Conservation (phyloP, 371 early-diverging fungal species). For the Syncephalis plumigaleata region DNA sequence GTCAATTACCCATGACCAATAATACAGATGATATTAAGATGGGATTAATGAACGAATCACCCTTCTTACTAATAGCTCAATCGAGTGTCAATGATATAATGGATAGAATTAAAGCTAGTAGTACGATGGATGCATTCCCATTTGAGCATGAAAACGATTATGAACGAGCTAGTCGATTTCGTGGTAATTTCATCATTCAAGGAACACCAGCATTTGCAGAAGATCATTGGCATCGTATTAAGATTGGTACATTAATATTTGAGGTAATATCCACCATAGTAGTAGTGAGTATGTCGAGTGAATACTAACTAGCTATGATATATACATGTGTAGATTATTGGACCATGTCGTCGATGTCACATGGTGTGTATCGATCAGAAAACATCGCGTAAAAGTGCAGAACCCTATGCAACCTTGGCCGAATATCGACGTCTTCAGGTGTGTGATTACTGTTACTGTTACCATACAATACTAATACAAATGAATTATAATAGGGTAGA, state of each 20-base stretch:
- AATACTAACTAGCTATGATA: not conserved
- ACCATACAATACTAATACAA: not conserved
- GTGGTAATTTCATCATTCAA: constrained; percentile 35
- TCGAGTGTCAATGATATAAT: constrained; percentile 27
- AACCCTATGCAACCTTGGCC: constrained; percentile 30
- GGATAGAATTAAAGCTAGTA: constrained; percentile 17
- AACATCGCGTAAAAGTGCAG: constrained; percentile 24
- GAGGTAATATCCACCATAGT: constrained; percentile 11
- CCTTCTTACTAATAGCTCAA: constrained; percentile 33
- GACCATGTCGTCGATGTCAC: constrained; percentile 41
- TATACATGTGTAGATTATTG: constrained; percentile 14
- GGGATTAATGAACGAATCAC: constrained; percentile 41
- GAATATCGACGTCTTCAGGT: constrained; percentile 11
- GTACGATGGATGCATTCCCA: constrained; percentile 9
- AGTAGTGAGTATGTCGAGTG: not conserved
- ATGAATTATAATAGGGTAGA: constrained; percentile 5
- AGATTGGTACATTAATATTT: constrained; percentile 20
- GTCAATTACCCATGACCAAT: constrained; percentile 15
- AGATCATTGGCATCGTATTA: constrained; percentile 24
- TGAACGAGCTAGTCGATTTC: constrained; percentile 19
- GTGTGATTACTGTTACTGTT: not conserved
- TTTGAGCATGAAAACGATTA: not conserved
- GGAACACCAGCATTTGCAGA: constrained; percentile 29
- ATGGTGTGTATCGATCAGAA: constrained; percentile 43
- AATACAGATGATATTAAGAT: constrained; percentile 1